A percentile compares a stretch with the other conserved stretches of the same genome.
These are phyloP conservation scores for Rhynchospora pubera DNA, from an alignment of 176 grass and related monocot species.

Conservation along the genomic window DNA sequence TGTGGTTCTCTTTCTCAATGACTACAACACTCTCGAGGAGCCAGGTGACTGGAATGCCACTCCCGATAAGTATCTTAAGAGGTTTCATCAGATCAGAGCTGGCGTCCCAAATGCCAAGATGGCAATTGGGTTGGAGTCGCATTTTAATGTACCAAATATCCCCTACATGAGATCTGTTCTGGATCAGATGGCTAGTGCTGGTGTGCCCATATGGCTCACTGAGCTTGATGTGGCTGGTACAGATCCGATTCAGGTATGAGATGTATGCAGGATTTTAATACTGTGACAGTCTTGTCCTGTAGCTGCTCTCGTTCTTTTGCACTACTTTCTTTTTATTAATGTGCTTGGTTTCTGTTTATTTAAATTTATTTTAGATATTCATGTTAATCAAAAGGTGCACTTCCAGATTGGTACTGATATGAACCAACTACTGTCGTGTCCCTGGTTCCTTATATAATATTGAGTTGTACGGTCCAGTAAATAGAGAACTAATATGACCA, in stretches of 20 bases:
- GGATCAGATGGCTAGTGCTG: constrained; percentile 40
- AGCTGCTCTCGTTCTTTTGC: neutral
- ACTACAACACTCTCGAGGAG: constrained; percentile 81
- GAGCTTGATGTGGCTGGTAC: constrained; percentile 52
- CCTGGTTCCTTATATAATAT: too few species aligned
- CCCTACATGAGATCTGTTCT: constrained; percentile 65
- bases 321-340: neutral
- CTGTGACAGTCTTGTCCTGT: neutral
- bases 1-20: constrained; percentile 68
- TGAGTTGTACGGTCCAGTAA: too few species aligned
- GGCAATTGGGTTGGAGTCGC: constrained; percentile 72
- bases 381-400: neutral
- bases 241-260: constrained; percentile 30
- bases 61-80: constrained; percentile 55
- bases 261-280: neutral
- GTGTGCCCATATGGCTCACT: constrained; percentile 80
- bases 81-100: constrained; percentile 42
- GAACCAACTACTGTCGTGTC: too few species aligned
- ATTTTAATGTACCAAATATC: constrained; percentile 62
- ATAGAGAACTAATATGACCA: neutral
- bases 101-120: constrained; percentile 29
- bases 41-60: constrained; percentile 23
- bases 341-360: neutral
- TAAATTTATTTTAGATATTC: neutral
- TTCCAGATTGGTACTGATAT: neutral